These are phyloP conservation scores for Tetracladium setigerum DNA, from an alignment of 495 filamentous ascomycete genomes.

Conservation along the genomic window DNA sequence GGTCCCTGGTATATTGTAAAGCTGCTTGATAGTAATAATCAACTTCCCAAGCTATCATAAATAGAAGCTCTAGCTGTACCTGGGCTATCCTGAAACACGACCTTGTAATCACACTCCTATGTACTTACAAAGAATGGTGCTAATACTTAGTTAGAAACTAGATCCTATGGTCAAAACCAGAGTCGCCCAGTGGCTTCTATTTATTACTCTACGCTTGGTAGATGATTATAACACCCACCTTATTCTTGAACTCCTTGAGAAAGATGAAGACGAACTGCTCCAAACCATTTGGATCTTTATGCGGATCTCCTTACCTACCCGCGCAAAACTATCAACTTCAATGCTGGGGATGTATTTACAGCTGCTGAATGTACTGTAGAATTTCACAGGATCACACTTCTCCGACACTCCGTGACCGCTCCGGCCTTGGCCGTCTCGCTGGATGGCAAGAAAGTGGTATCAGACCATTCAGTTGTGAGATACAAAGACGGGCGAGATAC, in stretches of 20 bases:
- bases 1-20: no score
- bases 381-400: not conserved
- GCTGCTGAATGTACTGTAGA: not conserved
- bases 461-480: no score
- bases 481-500: no score
- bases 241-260: conserved; percentile 2
- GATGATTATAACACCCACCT: not conserved
- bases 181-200: conserved; percentile 1
- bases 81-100: conserved; percentile 2
- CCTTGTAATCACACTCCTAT: not conserved
- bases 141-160: not conserved
- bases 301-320: not conserved
- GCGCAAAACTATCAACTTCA: no score
- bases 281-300: not conserved
- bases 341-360: no score
- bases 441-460: no score
- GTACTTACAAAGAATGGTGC: not conserved
- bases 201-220: conserved; percentile 3
- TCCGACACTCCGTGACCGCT: no score
- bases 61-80: no score
- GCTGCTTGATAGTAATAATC: no score
- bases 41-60: no score
- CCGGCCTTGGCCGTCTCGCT: no score
- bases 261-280: conserved; percentile 5
- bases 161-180: not conserved